Evolutionary conservation across 2,329 filamentous ascomycete species (phyloP).

Genomic region (Coniella lustricola): DNA sequence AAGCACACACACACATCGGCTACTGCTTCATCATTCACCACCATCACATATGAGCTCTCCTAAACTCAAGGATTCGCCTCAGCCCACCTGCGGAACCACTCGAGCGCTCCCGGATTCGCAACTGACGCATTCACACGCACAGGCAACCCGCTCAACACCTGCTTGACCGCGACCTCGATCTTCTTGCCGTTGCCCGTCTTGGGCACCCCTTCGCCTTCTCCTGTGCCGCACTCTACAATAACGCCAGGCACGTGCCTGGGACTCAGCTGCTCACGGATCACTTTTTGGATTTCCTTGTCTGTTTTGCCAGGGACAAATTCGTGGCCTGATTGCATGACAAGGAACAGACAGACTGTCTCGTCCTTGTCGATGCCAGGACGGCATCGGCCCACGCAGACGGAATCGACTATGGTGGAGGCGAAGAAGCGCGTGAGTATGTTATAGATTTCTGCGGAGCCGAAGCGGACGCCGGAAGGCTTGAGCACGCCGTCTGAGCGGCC

Average conservation of each 20-base stretch:
- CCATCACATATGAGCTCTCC: no score
- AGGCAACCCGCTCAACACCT: constrained; percentile 81
- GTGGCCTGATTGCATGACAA: constrained; percentile 62
- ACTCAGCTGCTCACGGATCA: constrained; percentile 71
- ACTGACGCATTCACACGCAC: constrained; percentile 89
- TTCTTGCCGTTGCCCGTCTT: constrained; percentile 96
- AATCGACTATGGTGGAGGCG: constrained; percentile 69
- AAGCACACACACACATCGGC: no score
- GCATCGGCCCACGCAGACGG: constrained; percentile 71
- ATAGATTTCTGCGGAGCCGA: constrained; percentile 93
- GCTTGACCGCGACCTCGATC: constrained; percentile 93
- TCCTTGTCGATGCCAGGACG: constrained; percentile 65
- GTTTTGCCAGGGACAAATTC: constrained; percentile 44
- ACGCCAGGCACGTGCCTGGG: constrained; percentile 83
- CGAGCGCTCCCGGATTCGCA: constrained; percentile 81
- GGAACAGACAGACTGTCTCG: constrained; percentile 82
- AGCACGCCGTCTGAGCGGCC: constrained; percentile 88
- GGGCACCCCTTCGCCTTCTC: constrained; percentile 64
- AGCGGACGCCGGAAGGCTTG: constrained; percentile 85
- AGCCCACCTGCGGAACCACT: constrained; percentile 82
- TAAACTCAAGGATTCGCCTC: constrained; percentile 34
- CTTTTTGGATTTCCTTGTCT: constrained; percentile 58
- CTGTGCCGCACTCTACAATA: constrained; percentile 58
- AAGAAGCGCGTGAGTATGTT: constrained; percentile 87
- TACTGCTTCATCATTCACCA: no score